These are phyloP conservation scores for Dissophora ornata DNA, from an alignment of 192 early-diverging fungal genomes.

Conservation along the genomic window DNA sequence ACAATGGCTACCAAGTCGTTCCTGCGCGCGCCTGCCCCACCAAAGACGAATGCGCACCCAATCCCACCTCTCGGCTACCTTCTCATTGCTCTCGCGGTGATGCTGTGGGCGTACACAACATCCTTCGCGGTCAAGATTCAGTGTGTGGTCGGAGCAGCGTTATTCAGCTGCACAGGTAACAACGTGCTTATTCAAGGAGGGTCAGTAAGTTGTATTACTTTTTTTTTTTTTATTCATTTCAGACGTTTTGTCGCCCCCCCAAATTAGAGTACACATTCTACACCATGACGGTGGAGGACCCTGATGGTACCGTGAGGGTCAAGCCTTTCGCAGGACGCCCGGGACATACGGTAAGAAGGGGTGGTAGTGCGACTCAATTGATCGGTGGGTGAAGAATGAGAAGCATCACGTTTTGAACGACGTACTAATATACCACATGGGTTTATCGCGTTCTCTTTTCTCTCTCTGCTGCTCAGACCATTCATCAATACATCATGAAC, in stretches of 20 bases:
- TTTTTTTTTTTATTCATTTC: too few relatives aligned
- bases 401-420: too few relatives aligned
- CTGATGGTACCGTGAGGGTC: conserved; percentile 43
- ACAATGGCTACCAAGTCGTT: conserved; percentile 31
- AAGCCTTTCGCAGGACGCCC: conserved; percentile 50
- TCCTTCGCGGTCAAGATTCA: conserved; percentile 48
- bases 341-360: conserved; percentile 36
- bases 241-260: too few relatives aligned
- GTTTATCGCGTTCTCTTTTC: too few relatives aligned
- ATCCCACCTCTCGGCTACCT: conserved; percentile 40
- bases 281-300: conserved; percentile 43
- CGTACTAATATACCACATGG: too few relatives aligned
- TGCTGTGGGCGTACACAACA: conserved; percentile 44
- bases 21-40: conserved; percentile 26
- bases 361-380: neutral
- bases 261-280: conserved; percentile 40
- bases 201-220: too few relatives aligned
- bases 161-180: conserved; percentile 50
- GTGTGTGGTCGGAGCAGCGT: conserved; percentile 37
- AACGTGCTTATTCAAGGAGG: too few relatives aligned
- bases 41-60: conserved; percentile 42
- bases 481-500: conserved; percentile 53
- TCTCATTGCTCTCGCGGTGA: conserved; percentile 34
- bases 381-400: too few relatives aligned
- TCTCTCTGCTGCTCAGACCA: too few relatives aligned